Base-by-base conservation (phyloP, 2,329 filamentous ascomycete species). In the Mycosphaerella sp. region DNA sequence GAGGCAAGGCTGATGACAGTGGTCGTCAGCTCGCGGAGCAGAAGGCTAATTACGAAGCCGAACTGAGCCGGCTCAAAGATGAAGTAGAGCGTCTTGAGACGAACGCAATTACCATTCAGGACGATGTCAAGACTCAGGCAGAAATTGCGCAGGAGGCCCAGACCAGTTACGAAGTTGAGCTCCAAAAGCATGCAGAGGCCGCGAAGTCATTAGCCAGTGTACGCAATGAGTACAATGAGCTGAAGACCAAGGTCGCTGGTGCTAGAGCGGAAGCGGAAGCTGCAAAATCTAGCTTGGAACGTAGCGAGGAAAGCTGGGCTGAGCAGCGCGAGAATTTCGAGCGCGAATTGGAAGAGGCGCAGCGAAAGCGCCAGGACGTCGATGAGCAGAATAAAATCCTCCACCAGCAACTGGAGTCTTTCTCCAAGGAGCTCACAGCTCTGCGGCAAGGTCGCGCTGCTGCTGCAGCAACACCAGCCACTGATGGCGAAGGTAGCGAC, bases 121-220 rank as follows among this genome's bases (percentile, higher is more conserved):
- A 95, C 62, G 90, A 97, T 62, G 80, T 97, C 37, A 90, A 93
- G 55, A 85, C 88, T 0, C 93, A 98, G 69, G 90, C 91, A 25
- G 87, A 94, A 40, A 97, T 98, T 63, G 89, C 93, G 2, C 84
- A 89, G 47, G 87, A 89, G 68, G 89, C 93, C 3, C 93, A 98
- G 67, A 86, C 95, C 65, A 90, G 93, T 60, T 98, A 98, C 66
- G 94, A 98, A 68, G 84, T 84, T 56, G 93, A 98, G 68, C 78
- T 98, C 9, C 80, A 95, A 63, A 96, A 93, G 73, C 93, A 98
- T 70, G 91, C 90, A 1, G 89, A 96, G 59, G 93, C 91, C n/a
- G 88, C 91, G 10, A 90, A 89, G 70, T 80, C 82, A 32, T 76
- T 96, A 12, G 89, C 95, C 60, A 78, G 78, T 47, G 75, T 95